phyloP scores from a whole-genome alignment of 1,284 basidiomycete genomes.

The Austroboletus novae-zelandiae region DNA sequence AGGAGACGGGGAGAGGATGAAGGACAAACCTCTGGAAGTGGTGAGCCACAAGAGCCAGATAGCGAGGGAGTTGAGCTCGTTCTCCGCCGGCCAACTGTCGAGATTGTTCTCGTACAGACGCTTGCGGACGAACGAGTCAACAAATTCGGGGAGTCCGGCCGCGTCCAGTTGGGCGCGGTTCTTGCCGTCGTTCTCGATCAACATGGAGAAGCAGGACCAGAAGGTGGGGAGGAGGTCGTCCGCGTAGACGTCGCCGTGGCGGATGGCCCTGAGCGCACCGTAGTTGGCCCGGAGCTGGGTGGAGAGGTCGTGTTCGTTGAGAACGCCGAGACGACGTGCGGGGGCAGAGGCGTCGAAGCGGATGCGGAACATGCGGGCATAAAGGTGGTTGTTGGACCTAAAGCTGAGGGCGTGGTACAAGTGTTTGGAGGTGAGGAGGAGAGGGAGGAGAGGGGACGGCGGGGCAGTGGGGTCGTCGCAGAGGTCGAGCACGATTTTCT shows the following conservation, averaged over 20 bases:
- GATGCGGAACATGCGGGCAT: constrained; percentile 54
- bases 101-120: constrained; percentile 42
- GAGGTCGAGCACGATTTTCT: constrained; percentile 52
- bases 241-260: constrained; percentile 38
- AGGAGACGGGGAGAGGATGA: not conserved
- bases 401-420: constrained; percentile 43
- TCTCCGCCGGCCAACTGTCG: constrained; percentile 59
- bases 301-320: constrained; percentile 36
- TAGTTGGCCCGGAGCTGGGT: constrained; percentile 49
- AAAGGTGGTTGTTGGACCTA: constrained; percentile 45
- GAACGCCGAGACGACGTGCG: constrained; percentile 47
- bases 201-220: constrained; percentile 60
- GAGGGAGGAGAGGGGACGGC: constrained; percentile 42
- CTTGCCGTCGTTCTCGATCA: constrained; percentile 75
- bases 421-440: constrained; percentile 47
- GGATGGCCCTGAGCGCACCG: constrained; percentile 41
- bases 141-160: constrained; percentile 46
- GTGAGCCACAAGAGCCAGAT: constrained; percentile 66
- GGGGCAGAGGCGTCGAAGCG: constrained; percentile 60
- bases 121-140: constrained; percentile 44
- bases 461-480: constrained; percentile 40
- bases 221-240: constrained; percentile 42
- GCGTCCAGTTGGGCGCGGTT: constrained; percentile 61
- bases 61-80: constrained; percentile 46
- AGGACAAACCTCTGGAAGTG: constrained; percentile 43